Evolutionary conservation across 1,139 yeast genomes (phyloP), one percentile per base, ranked within the genome.

Genomic region (Eremothecium coryli): DNA sequence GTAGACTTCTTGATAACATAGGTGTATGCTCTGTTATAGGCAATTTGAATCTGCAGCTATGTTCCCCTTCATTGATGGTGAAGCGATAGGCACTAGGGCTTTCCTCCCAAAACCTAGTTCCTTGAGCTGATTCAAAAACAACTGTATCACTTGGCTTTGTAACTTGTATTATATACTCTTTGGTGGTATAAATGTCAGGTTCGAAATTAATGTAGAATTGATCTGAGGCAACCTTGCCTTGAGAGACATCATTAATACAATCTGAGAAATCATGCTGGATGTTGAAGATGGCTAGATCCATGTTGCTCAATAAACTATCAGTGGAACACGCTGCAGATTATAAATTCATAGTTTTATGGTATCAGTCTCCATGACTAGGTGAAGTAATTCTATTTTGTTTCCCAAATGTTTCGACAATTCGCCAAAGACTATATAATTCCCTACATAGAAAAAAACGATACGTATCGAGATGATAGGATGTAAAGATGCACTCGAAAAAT

Each of bases 181-280:
- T 57, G 15, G 55, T 51, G 7, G 56, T 48, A 13, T 58, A 52
- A 4, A 47, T 45, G 3, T 46, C 32, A 3, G 52, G 49, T 33
- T 70, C 57, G 10, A 62, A 44, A 32, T 63, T 61, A 7, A 71
- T 49, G 67, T 71, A 72, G 44, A 72, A 62, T 7, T 44, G 40
- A 8, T 58, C 65, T 11, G 54, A 51, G 1, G 35, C 40, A 0
- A 42, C 32, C 2, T n/a, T 23, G 1, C 59, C 61, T 0, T 38
- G 25, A 9, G 33, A 31, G 1, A 62, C 66, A 27, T 68, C 73
- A 2, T 45, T 32, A 6, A 70, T 54, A 5, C 64, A 68, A 1
- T 66, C 68, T 24, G 52, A 50, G 37, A 71, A 68, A 9, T 64
- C 52, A 4, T 64, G 55, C 50, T 72, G 76, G 2, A 71, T 57